Base-by-base conservation (phyloP, 306 rosid species). In the Trichosanthes cucumerina region DNA sequence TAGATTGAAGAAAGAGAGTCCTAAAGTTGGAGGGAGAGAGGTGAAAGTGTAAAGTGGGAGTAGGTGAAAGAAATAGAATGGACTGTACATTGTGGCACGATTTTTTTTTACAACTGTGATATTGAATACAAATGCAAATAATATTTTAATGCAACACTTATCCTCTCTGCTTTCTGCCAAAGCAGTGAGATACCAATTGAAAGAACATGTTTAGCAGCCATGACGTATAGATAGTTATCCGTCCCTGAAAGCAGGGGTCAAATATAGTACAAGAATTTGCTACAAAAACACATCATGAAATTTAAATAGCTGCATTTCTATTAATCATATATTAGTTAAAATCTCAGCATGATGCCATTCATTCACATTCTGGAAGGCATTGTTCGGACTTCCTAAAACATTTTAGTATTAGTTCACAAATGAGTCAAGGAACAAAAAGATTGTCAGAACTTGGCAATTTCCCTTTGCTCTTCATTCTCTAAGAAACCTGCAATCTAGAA, bases 401-500 rank as follows among this genome's bases (percentile, higher is more conserved):
- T 62, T 28, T 28, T 31, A 62, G 41, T 62, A 26, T 14, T 62
- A 28, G 41, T 28, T 62, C 36, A 62, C 69, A 62, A 62, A 62
- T 31, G 21, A 62, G 39, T 62, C 41, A 19, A 52, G 57, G 41
- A 62, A 15, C 41, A 62, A 62, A 62, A 5, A 5, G 41, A 62
- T 11, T 31, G 8, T 28, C n/a, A 62, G 1, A 62, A 62, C 68
- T 62, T 28, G 39, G 68, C 31, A 31, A 14, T 62, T 62, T 28
- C 68, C 10, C 7, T 11, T 62, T 33, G n/a, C n/a, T 28, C 68
- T 28, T 62, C 19, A 31, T 14, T 28, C 18, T 62, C 39, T 62
- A 62, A 33, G 41, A 62, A 28, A 62, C 39, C 31, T 31, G 69
- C 41, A 62, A 62, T 31, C 41, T 13, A 26, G 84, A 81, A 78